These are phyloP conservation scores for Aureobasidium subglaciale DNA, from an alignment of 2,329 filamentous ascomycete genomes.

Conservation along the genomic window DNA sequence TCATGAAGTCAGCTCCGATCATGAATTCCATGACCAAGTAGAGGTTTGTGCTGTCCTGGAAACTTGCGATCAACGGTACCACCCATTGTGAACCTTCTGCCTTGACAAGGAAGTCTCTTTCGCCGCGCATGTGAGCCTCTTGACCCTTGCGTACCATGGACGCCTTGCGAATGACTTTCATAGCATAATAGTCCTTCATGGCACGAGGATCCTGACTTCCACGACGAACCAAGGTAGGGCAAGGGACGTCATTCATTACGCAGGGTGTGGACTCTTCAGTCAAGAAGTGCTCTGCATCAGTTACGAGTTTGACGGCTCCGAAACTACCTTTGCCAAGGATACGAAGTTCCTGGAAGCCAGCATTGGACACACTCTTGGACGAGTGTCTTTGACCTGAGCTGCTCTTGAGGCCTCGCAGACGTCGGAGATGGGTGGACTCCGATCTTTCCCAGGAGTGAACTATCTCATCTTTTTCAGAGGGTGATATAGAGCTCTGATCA, in stretches of 20 bases:
- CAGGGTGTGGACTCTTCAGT: background rate
- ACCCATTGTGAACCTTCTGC: conserved; percentile 88
- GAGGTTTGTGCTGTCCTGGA: conserved; percentile 75
- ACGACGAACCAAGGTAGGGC: background rate
- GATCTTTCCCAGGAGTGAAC: conserved; percentile 55
- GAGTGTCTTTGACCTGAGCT: conserved; percentile 45
- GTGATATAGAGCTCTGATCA: conserved; percentile 46
- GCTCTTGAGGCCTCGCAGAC: conserved; percentile 62
- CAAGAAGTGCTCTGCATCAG: conserved; percentile 40
- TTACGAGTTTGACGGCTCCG: conserved; percentile 80
- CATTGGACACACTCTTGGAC: conserved; percentile 46
- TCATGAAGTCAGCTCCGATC: conserved; percentile 91
- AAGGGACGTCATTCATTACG: background rate
- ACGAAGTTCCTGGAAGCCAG: conserved; percentile 73
- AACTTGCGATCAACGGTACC: conserved; percentile 78
- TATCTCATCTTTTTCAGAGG: conserved; percentile 48
- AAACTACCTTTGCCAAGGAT: conserved; percentile 91
- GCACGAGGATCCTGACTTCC: background rate
- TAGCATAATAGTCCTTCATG: conserved; percentile 67
- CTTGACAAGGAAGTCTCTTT: conserved; percentile 83
- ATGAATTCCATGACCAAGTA: conserved; percentile 99
- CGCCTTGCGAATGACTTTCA: conserved; percentile 95
- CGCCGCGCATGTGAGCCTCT: conserved; percentile 84
- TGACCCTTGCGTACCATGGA: conserved; percentile 87
- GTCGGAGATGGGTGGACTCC: conserved; percentile 69